These are phyloP conservation scores for Lepidium didymum DNA, from an alignment of 345 rosid genomes.

Conservation along the genomic window DNA sequence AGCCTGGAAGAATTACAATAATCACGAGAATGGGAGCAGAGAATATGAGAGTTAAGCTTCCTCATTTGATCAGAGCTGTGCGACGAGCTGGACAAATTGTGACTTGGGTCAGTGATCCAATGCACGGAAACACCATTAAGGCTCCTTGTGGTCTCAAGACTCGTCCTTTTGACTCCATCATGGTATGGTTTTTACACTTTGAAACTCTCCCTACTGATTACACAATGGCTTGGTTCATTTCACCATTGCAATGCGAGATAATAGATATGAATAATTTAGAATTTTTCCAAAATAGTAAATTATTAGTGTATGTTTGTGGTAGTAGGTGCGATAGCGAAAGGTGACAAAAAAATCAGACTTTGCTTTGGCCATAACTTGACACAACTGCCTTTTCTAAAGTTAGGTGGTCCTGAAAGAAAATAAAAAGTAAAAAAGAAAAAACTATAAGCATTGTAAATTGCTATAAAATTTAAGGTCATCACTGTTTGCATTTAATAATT, in stretches of 20 bases:
- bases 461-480: not conserved
- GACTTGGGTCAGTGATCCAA: slow-evolving; percentile 94
- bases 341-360: slow-evolving; percentile 6
- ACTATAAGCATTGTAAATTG: not conserved
- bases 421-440: not conserved
- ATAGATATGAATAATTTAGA: not conserved
- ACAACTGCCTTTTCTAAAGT: slow-evolving; percentile 2
- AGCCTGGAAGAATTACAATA: slow-evolving; percentile 79
- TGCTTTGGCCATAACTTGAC: slow-evolving; percentile 18
- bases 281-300: not conserved
- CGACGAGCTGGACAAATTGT: slow-evolving; percentile 76
- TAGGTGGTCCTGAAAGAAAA: slow-evolving; percentile 11
- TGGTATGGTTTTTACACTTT: slow-evolving; percentile 33
- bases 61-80: slow-evolving; percentile 76
- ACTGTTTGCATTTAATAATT: not conserved
- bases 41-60: slow-evolving; percentile 94
- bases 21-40: slow-evolving; percentile 93
- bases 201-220: not conserved
- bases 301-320: slow-evolving; percentile 9
- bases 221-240: not conserved
- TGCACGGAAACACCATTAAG: slow-evolving; percentile 96
- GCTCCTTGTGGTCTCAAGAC: slow-evolving; percentile 97
- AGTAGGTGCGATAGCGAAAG: slow-evolving; percentile 25
- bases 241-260: not conserved
- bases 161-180: slow-evolving; percentile 85